A percentile compares a stretch with the other conserved stretches of the same genome.
Evolutionary conservation across 2,329 filamentous ascomycete species (phyloP).

Genomic region (Cytospora paraplurivora): DNA sequence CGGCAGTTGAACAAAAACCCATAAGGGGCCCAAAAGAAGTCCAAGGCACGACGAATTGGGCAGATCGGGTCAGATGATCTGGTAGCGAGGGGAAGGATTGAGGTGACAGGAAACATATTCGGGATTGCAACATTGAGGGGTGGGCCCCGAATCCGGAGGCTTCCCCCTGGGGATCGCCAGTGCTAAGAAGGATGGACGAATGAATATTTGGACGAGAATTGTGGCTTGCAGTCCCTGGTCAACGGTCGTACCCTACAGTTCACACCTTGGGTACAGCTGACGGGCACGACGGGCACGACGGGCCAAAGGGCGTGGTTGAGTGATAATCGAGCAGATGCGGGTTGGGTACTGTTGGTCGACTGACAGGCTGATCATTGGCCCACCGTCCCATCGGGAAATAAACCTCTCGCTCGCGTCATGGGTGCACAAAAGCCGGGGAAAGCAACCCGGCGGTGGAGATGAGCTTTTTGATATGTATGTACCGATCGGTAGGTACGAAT

Average conservation of each 20-base stretch:
- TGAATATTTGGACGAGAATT: neutral
- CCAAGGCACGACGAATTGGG: neutral
- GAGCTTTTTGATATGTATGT: neutral
- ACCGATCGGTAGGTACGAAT: too few species aligned
- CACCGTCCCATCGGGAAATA: neutral
- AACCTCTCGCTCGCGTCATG: neutral
- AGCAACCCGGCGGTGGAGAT: neutral
- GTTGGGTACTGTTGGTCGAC: neutral
- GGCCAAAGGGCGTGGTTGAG: too few species aligned
- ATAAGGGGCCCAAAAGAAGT: neutral
- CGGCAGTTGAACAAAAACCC: neutral
- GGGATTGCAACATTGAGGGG: neutral
- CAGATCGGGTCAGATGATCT: neutral
- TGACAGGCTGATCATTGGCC: neutral
- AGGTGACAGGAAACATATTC: neutral
- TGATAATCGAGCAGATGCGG: too few species aligned
- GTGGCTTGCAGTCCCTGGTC: too few species aligned
- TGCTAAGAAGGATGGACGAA: neutral
- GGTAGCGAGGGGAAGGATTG: neutral
- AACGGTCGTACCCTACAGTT: too few species aligned
- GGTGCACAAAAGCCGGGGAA: neutral
- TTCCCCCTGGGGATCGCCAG: neutral
- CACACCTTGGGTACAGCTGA: too few species aligned
- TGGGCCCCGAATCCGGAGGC: neutral
- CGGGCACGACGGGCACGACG: too few species aligned